These are phyloP conservation scores for Pythium pyrilobum DNA, from an alignment of 352 stramenopile genomes.

Conservation along the genomic window DNA sequence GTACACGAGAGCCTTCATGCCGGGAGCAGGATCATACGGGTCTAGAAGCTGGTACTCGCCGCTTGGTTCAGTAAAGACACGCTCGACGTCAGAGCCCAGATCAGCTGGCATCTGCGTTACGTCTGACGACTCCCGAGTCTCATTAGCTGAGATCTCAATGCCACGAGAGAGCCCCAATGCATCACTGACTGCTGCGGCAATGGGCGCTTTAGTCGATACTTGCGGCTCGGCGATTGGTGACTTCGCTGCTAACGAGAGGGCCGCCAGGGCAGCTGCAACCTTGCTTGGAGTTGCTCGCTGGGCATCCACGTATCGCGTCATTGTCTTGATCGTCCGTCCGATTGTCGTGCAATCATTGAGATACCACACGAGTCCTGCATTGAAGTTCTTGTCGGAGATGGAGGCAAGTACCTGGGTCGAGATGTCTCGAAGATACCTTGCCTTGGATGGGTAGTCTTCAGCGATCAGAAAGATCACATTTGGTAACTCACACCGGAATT, in stretches of 20 bases:
- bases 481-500: conserved; percentile 62
- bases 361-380: conserved; percentile 68
- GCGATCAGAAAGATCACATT: conserved; percentile 56
- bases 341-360: conserved; percentile 60
- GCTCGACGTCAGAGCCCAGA: too few species aligned
- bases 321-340: conserved; percentile 36
- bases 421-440: conserved; percentile 43
- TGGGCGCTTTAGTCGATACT: conserved; percentile 12
- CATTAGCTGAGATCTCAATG: neutral
- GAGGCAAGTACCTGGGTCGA: conserved; percentile 37
- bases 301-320: conserved; percentile 33
- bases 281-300: conserved; percentile 25
- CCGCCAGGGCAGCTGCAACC: conserved; percentile 27
- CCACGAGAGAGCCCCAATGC: conserved; percentile 43
- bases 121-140: neutral
- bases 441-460: conserved; percentile 51
- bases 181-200: conserved; percentile 56
- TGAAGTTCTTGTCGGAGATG: conserved; percentile 60
- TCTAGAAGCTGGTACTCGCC: conserved; percentile 26
- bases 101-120: neutral
- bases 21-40: conserved; percentile 44
- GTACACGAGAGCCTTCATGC: conserved; percentile 48
- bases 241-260: conserved; percentile 13
- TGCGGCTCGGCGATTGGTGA: conserved; percentile 9
- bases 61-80: too few species aligned